Conservation (phyloP, 192 early-diverging fungal species). For the Glomus cerebriforme region DNA sequence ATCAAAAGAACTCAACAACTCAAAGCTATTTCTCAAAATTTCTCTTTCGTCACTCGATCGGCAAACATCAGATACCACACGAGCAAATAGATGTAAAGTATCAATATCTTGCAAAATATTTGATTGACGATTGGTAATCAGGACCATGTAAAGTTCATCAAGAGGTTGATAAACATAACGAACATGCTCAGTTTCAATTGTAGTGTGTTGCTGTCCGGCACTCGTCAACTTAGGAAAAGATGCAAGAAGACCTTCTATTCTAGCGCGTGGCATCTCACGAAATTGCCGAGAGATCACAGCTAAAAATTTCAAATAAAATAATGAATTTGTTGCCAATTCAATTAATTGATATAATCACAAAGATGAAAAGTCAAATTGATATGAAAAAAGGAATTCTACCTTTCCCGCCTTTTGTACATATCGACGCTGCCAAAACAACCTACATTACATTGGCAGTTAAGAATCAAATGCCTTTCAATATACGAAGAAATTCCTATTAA, state of each 20-base stretch:
- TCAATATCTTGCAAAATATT: conserved; percentile 99
- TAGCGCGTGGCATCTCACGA: conserved; percentile 93
- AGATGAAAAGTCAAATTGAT: background rate
- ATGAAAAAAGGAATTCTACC: conserved; percentile 51
- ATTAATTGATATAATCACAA: background rate
- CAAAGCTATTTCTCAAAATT: conserved; percentile 83
- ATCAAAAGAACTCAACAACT: conserved; percentile 91
- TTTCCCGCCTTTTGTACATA: conserved; percentile 93
- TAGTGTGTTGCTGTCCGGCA: conserved; percentile 91
- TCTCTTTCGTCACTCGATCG: conserved; percentile 83
- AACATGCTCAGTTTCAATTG: conserved; percentile 94
- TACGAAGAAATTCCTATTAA: background rate
- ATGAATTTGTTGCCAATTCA: background rate
- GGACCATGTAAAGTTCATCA: conserved; percentile 91
- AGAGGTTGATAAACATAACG: conserved; percentile 99
- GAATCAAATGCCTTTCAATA: background rate
- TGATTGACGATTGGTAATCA: conserved; percentile 95
- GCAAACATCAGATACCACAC: conserved; percentile 90
- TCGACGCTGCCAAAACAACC: conserved; percentile 90
- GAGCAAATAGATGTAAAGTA: conserved; percentile 91
- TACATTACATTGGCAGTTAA: conserved; percentile 35
- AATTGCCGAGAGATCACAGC: conserved; percentile 94
- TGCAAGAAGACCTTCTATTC: conserved; percentile 94
- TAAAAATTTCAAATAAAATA: conserved; percentile 34
- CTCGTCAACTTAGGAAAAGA: conserved; percentile 97